Evolutionary conservation across 495 filamentous ascomycete genomes (phyloP), one percentile per base, ranked within the genome.

Genomic region (Elaphomyces granulatus): DNA sequence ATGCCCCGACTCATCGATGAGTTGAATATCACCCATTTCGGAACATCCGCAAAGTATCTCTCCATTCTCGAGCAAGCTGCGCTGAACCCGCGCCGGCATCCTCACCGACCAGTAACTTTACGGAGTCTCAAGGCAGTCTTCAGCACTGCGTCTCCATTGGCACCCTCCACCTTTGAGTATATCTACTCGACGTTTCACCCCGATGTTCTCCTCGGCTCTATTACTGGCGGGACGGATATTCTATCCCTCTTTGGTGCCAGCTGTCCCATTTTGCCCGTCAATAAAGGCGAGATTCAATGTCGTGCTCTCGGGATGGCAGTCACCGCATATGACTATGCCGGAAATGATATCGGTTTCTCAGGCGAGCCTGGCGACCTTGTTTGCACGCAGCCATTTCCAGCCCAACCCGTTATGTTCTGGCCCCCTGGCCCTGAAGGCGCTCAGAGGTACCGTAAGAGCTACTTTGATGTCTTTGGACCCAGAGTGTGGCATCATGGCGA

Each of bases 401-500:
- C 80, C 45, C 86, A 94, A 52, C 90, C 90, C 0, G 72, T 93
- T 10, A 75, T 70, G 45, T 98, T 98, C 63, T 95, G 81, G 73
- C 65, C 65, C 23, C 63, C 62, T 1, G 84, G 83, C 10, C 51
- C 63, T 0, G 63, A 60, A 2, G 85, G 87, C n/a, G 64, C 70
- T 8, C 68, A 72, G 15, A 77, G 81, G 50, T 96, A 96, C 59
- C 67, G 67, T 32, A 75, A 72, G 37, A 82, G 75, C 48, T 98
- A 98, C 57, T 98, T 98, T 48, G 82, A 87, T 40, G 71, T 73
- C 9, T 94, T 94, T 49, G 67, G 64, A 6, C 53, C 61, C 10
- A 48, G 66, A 1, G 61, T 93, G 17, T 96, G 88, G 90, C 86
- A 94, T 55, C 90, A 98, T 53, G 90, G 90, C 2, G 90, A 98